phyloP scores from a whole-genome alignment of 1,139 yeast genomes.

The Debaryomyces coudertii region DNA sequence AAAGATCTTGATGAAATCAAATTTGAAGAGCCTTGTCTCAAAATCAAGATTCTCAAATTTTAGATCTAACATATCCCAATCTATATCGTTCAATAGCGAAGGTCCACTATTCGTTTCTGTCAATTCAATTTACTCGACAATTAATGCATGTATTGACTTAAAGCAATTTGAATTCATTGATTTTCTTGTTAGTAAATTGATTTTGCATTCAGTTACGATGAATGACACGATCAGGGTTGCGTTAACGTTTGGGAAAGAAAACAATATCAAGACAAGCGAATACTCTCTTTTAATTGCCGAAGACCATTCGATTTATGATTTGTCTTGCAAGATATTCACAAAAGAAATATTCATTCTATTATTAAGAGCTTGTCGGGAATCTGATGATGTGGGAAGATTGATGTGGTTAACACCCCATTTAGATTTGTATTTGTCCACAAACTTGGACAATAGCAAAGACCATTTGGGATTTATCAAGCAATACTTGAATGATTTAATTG shows the following conservation, averaged over 20 bases:
- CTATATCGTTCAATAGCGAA: slow-evolving; percentile 16
- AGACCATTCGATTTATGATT: slow-evolving; percentile 15
- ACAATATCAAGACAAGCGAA: slow-evolving; percentile 6
- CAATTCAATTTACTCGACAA: slow-evolving; percentile 29
- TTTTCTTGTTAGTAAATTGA: slow-evolving; percentile 36
- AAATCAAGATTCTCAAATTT: slow-evolving; percentile 30
- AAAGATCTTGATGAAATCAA: slow-evolving; percentile 23
- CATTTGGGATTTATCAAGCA: slow-evolving; percentile 15
- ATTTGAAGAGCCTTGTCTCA: slow-evolving; percentile 28
- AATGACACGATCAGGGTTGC: slow-evolving; percentile 19
- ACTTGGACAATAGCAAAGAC: slow-evolving; percentile 13
- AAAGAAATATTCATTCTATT: slow-evolving; percentile 30
- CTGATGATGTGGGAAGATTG: slow-evolving; percentile 40
- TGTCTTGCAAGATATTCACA: slow-evolving; percentile 26
- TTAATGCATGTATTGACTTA: slow-evolving; percentile 34
- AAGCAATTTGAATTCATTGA: slow-evolving; percentile 36
- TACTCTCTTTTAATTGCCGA: slow-evolving; percentile 20
- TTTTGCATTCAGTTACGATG: slow-evolving; percentile 30
- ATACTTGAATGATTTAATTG: slow-evolving; percentile 7
- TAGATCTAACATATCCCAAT: slow-evolving; percentile 16
- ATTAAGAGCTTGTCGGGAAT: slow-evolving; percentile 28
- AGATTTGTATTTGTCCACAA: slow-evolving; percentile 30
- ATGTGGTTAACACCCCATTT: slow-evolving; percentile 46
- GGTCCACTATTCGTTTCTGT: slow-evolving; percentile 22
- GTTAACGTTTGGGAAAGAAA: slow-evolving; percentile 17